Evolutionary conservation across 2,329 filamentous ascomycete species (phyloP).

Genomic region (Ophiocordyceps australis): DNA sequence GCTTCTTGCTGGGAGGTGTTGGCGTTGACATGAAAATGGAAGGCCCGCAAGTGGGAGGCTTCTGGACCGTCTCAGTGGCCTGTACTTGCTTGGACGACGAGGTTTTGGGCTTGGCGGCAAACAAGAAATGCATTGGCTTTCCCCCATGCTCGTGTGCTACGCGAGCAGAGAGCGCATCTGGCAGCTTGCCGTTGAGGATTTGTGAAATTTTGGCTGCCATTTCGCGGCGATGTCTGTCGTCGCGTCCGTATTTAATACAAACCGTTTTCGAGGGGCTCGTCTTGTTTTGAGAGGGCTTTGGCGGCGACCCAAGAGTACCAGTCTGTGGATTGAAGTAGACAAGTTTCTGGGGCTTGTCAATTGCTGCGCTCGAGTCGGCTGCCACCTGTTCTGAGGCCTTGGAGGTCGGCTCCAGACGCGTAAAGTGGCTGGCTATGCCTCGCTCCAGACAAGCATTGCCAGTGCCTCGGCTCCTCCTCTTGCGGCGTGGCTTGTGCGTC

Average conservation of each 20-base stretch:
- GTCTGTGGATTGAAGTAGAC: conserved; percentile 40
- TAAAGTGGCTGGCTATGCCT: conserved; percentile 4
- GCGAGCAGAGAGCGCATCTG: neutral
- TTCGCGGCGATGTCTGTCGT: conserved; percentile 20
- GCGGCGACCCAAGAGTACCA: conserved; percentile 43
- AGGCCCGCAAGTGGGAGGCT: conserved; percentile 12
- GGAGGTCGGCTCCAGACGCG: conserved; percentile 1
- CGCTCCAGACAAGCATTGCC: conserved; percentile 3
- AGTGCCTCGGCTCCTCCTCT: conserved; percentile 4
- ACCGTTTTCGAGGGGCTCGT: conserved; percentile 25
- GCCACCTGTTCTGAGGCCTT: neutral
- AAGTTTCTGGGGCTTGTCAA: too few relatives aligned
- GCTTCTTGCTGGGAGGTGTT: conserved; percentile 25
- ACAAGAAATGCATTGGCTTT: conserved; percentile 24
- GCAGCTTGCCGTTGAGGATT: conserved; percentile 28
- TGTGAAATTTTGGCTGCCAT: conserved; percentile 43
- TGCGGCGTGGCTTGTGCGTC: conserved; percentile 10
- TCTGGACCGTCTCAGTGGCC: conserved; percentile 6
- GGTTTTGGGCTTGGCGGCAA: conserved; percentile 15
- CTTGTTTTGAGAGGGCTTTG: conserved; percentile 26
- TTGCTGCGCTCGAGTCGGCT: too few relatives aligned
- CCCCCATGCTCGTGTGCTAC: conserved; percentile 6
- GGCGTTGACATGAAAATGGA: conserved; percentile 34
- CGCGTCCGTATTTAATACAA: conserved; percentile 39
- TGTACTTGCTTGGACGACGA: conserved; percentile 5